A percentile compares a stretch with the other conserved stretches of the same genome.
Conservation (phyloP, 768 basidiomycete species). For the Leccinum arenicola region DNA sequence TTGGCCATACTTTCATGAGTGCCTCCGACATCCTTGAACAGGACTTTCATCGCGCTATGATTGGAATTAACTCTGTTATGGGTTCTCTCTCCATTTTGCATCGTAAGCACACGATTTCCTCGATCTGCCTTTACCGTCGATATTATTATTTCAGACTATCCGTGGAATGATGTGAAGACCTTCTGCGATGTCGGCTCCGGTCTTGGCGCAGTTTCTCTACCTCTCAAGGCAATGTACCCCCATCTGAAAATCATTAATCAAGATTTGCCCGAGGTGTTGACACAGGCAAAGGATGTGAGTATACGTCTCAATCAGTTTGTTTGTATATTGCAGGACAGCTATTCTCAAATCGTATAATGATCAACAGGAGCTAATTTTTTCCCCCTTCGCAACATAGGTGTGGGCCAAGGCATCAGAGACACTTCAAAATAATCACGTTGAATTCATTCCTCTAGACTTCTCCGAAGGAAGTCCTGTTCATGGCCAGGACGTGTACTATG, state of each 20-base stretch:
- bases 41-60: slow-evolving; percentile 26
- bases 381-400: background rate
- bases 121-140: background rate
- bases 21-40: slow-evolving; percentile 5
- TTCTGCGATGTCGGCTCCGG: slow-evolving; percentile 31
- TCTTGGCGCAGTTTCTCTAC: slow-evolving; percentile 26
- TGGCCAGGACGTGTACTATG: background rate
- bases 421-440: background rate
- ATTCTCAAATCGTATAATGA: background rate
- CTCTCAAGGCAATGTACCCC: slow-evolving; percentile 24
- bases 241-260: slow-evolving; percentile 27
- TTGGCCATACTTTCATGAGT: background rate
- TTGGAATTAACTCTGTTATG: slow-evolving; percentile 17
- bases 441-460: background rate
- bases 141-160: slow-evolving; percentile 16
- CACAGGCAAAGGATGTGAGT: slow-evolving; percentile 19
- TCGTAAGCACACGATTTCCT: slow-evolving; percentile 8
- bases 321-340: background rate
- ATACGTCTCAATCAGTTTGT: background rate
- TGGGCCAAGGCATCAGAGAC: background rate
- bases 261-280: slow-evolving; percentile 28
- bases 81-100: slow-evolving; percentile 25
- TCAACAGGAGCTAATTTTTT: background rate
- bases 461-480: background rate
- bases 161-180: slow-evolving; percentile 24